phyloP scores from a whole-genome alignment of 2,329 filamentous ascomycete species.

The Peltaster fructicola region DNA sequence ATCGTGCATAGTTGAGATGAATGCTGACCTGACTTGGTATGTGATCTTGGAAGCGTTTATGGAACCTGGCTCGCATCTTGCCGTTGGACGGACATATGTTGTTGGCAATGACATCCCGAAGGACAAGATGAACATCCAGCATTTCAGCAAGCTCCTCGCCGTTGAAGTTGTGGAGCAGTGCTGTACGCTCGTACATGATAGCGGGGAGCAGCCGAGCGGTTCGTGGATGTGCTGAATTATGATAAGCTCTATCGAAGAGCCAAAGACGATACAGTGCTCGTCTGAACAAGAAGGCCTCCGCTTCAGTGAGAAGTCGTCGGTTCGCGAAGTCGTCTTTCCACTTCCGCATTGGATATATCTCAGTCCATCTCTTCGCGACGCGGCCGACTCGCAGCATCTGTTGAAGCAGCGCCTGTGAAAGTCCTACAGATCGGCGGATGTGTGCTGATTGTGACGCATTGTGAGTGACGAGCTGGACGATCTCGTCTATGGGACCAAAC shows the following conservation, averaged over 20 bases:
- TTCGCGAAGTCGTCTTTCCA: slow-evolving; percentile 41
- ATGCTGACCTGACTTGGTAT: too few relatives aligned
- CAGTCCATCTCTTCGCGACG: slow-evolving; percentile 39
- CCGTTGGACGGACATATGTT: slow-evolving; percentile 46
- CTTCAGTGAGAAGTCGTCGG: slow-evolving; percentile 32
- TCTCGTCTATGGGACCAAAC: slow-evolving; percentile 40
- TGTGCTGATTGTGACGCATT: slow-evolving; percentile 42
- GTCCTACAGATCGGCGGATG: slow-evolving; percentile 31
- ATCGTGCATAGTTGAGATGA: slow-evolving; percentile 18
- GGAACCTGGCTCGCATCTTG: slow-evolving; percentile 40
- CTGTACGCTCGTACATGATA: slow-evolving; percentile 33
- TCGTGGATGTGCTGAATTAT: slow-evolving; percentile 34
- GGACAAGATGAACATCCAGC: slow-evolving; percentile 37
- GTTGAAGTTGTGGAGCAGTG: slow-evolving; percentile 41
- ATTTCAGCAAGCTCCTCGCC: slow-evolving; percentile 39
- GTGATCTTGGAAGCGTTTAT: slow-evolving; percentile 36
- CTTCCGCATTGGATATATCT: slow-evolving; percentile 45
- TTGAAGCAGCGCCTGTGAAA: slow-evolving; percentile 37
- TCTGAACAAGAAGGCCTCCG: slow-evolving; percentile 35
- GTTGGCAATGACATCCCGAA: slow-evolving; percentile 37
- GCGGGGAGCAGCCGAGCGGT: slow-evolving; percentile 30
- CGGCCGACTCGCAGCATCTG: slow-evolving; percentile 37
- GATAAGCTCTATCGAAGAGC: slow-evolving; percentile 42
- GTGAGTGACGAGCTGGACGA: slow-evolving; percentile 41
- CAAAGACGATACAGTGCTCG: slow-evolving; percentile 43